These are phyloP conservation scores for Thymus mandschuricus DNA, from an alignment of 257 asterid species.

Conservation along the genomic window DNA sequence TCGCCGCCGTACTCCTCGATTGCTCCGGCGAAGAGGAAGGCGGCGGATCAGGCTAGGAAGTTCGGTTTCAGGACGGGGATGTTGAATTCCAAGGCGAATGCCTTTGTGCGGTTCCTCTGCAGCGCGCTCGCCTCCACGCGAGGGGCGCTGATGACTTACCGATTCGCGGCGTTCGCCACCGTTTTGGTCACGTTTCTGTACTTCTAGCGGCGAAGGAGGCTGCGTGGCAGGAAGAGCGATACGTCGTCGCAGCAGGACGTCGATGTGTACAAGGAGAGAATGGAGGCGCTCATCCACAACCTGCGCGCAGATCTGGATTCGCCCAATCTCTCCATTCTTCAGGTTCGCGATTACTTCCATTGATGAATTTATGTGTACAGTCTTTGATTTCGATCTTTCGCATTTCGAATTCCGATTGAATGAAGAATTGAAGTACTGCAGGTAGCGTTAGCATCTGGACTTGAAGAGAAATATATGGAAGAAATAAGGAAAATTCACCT, in stretches of 20 bases:
- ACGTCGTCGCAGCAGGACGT: slow-evolving; percentile 58
- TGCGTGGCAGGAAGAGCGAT: slow-evolving; percentile 73
- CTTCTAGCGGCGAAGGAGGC: slow-evolving; percentile 3
- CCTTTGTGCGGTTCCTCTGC: too few species aligned
- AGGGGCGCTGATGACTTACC: too few species aligned
- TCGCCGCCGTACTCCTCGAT: slow-evolving; percentile 31
- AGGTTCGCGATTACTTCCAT: slow-evolving; percentile 40
- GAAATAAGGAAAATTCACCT: slow-evolving; percentile 62
- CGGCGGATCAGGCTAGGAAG: slow-evolving; percentile 21
- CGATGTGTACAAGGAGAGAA: slow-evolving; percentile 54
- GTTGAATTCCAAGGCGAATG: too few species aligned
- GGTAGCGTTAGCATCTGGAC: slow-evolving; percentile 83
- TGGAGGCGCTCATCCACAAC: slow-evolving; percentile 59
- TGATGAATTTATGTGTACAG: not conserved
- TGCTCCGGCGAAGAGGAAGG: not conserved
- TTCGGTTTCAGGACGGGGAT: slow-evolving; percentile 29
- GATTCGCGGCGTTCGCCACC: too few species aligned
- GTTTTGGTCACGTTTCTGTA: too few species aligned
- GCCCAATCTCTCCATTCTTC: slow-evolving; percentile 69
- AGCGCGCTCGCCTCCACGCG: too few species aligned
- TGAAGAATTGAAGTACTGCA: slow-evolving; percentile 1
- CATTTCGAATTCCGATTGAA: too few species aligned
- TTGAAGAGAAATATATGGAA: slow-evolving; percentile 39
- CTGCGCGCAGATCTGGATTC: slow-evolving; percentile 62
- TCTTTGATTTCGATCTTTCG: too few species aligned